A percentile compares a stretch with the other conserved stretches of the same genome.
Conservation (phyloP, 2,329 filamentous ascomycete genomes). For the Alternaria infectoria region DNA sequence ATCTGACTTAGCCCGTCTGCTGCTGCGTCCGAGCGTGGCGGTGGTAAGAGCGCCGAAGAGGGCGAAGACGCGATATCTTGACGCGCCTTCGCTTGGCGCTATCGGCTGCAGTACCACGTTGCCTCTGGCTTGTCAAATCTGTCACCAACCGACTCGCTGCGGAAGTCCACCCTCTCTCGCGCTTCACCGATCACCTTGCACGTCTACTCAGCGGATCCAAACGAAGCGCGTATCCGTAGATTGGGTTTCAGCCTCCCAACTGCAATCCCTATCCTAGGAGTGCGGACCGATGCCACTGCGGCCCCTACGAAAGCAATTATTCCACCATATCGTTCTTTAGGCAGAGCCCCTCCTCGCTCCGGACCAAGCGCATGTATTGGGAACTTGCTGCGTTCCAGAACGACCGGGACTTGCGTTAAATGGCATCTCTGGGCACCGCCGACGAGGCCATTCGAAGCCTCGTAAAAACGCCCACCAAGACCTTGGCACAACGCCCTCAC, state of each 20-base stretch:
- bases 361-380: conserved; percentile 43
- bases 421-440: conserved; percentile 33
- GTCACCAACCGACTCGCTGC: not conserved
- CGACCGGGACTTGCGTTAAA: conserved; percentile 31
- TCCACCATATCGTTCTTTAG: conserved; percentile 17
- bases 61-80: conserved; percentile 7
- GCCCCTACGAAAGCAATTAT: conserved; percentile 19
- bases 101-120: conserved; percentile 35
- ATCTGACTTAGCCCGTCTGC: conserved; percentile 35
- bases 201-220: not conserved
- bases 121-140: conserved; percentile 22
- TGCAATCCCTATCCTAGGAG: not conserved
- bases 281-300: conserved; percentile 19
- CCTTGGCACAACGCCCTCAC: conserved; percentile 41
- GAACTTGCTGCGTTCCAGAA: conserved; percentile 45
- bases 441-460: conserved; percentile 28
- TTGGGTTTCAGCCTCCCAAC: conserved; percentile 26
- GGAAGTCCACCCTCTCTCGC: not conserved
- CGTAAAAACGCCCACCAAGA: conserved; percentile 44
- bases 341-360: conserved; percentile 22
- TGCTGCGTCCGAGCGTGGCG: conserved; percentile 36
- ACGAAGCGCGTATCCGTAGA: conserved; percentile 6
- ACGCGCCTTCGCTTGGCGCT: conserved; percentile 12
- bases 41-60: conserved; percentile 11
- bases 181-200: conserved; percentile 3